phyloP scores from a whole-genome alignment of 768 basidiomycete species.

The Cystofilobasidium ferigula region DNA sequence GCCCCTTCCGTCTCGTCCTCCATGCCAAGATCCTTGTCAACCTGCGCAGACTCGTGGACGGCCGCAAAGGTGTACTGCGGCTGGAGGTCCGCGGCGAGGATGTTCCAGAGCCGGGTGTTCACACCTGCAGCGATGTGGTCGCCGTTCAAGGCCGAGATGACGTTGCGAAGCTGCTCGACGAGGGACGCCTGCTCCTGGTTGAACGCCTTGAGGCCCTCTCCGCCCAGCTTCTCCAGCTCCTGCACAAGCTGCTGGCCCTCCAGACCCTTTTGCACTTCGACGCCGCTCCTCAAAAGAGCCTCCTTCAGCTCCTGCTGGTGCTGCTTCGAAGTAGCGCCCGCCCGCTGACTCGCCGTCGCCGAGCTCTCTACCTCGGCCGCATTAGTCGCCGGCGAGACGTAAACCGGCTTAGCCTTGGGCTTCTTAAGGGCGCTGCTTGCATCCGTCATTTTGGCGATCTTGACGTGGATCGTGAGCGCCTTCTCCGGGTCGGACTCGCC shows the following conservation, averaged over 20 bases:
- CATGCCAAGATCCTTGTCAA: no score
- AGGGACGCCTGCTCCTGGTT: not conserved
- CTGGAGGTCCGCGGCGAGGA: not conserved
- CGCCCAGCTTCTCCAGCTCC: constrained; percentile 77
- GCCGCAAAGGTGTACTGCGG: not conserved
- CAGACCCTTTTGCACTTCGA: not conserved
- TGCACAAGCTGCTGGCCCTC: constrained; percentile 46
- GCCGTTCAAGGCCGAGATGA: not conserved
- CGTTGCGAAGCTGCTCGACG: not conserved
- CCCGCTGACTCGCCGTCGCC: constrained; percentile 26
- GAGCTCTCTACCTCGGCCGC: no score
- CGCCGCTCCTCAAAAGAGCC: constrained; percentile 51
- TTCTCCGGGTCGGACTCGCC: no score
- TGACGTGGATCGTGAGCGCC: constrained; percentile 46
- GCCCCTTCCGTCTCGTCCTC: no score
- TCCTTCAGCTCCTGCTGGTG: constrained; percentile 39
- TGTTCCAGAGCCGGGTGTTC: not conserved
- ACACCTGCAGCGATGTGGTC: not conserved
- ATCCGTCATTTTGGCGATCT: constrained; percentile 69
- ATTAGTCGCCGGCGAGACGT: constrained; percentile 31
- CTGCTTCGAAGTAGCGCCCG: constrained; percentile 35
- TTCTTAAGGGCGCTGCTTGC: constrained; percentile 52
- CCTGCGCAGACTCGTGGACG: not conserved
- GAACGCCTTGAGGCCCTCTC: not conserved
- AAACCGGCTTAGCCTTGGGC: constrained; percentile 40